Evolutionary conservation across 441 rosid species (phyloP).

Genomic region (Breynia disticha): DNA sequence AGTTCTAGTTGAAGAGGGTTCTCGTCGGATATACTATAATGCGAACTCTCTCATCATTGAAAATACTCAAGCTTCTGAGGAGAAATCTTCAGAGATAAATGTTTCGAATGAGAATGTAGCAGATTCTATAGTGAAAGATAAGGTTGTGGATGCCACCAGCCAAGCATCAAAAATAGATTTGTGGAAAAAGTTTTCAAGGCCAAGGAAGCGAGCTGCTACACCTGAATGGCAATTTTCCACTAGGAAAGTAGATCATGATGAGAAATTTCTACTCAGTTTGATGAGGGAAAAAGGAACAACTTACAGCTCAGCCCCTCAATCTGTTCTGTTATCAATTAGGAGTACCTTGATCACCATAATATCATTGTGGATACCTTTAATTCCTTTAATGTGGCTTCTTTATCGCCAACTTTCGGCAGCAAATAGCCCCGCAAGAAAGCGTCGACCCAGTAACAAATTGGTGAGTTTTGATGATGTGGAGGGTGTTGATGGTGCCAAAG

Average conservation of each 20-base stretch:
- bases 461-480: slow-evolving; percentile 86
- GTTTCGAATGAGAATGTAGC: slow-evolving; percentile 18
- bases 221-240: slow-evolving; percentile 76
- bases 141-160: slow-evolving; percentile 14
- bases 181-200: slow-evolving; percentile 28
- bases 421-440: slow-evolving; percentile 72
- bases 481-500: slow-evolving; percentile 92
- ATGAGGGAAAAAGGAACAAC: slow-evolving; percentile 82
- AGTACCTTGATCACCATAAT: slow-evolving; percentile 55
- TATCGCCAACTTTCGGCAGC: slow-evolving; percentile 85
- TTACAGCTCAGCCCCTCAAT: slow-evolving; percentile 87
- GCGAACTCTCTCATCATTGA: slow-evolving; percentile 16
- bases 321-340: slow-evolving; percentile 61
- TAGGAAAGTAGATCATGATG: slow-evolving; percentile 80
- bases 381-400: slow-evolving; percentile 94
- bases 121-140: slow-evolving; percentile 21
- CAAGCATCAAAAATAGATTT: slow-evolving; percentile 12
- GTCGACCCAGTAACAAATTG: slow-evolving; percentile 43
- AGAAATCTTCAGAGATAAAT: slow-evolving; percentile 12
- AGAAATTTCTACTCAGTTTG: slow-evolving; percentile 79
- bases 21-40: slow-evolving; percentile 78
- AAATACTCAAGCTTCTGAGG: slow-evolving; percentile 26
- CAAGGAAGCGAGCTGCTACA: slow-evolving; percentile 21
- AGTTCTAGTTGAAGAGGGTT: slow-evolving; percentile 83
- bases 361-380: slow-evolving; percentile 78